These are phyloP conservation scores for Cutaneotrichosporon sp. DNA, from an alignment of 1,284 basidiomycete genomes.

Conservation along the genomic window DNA sequence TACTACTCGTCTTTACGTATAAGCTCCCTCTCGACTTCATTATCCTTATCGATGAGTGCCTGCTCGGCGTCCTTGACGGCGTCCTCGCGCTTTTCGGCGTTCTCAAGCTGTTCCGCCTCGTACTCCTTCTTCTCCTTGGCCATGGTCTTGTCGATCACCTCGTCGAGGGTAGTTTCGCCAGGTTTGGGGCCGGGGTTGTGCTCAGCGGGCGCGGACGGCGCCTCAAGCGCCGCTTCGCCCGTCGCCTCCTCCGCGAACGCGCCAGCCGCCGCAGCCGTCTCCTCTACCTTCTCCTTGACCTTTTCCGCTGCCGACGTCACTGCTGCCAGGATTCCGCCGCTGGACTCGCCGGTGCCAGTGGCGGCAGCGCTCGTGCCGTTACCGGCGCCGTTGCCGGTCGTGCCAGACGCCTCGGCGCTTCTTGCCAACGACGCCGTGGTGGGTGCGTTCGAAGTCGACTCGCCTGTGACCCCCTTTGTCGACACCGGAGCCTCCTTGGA, in stretches of 20 bases:
- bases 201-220: not conserved
- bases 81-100: slow-evolving; percentile 1
- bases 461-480: no score
- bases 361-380: not conserved
- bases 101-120: slow-evolving; percentile 4
- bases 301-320: not conserved
- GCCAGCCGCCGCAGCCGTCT: not conserved
- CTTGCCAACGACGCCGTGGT: no score
- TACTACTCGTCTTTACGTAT: not conserved
- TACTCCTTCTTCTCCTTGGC: slow-evolving; percentile 15
- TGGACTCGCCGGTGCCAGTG: not conserved
- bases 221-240: not conserved
- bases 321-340: not conserved
- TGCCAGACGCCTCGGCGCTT: no score
- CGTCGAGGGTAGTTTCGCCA: slow-evolving; percentile 18
- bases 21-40: not conserved
- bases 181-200: not conserved
- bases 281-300: slow-evolving; percentile 5
- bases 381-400: no score
- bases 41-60: not conserved
- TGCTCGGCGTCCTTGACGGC: not conserved
- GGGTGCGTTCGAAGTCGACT: no score
- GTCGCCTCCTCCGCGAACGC: slow-evolving; percentile 7
- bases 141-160: slow-evolving; percentile 19
- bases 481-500: no score